Evolutionary conservation across 2,329 filamentous ascomycete genomes (phyloP), one percentile per base, ranked within the genome.

Genomic region (Curvularia sp.): DNA sequence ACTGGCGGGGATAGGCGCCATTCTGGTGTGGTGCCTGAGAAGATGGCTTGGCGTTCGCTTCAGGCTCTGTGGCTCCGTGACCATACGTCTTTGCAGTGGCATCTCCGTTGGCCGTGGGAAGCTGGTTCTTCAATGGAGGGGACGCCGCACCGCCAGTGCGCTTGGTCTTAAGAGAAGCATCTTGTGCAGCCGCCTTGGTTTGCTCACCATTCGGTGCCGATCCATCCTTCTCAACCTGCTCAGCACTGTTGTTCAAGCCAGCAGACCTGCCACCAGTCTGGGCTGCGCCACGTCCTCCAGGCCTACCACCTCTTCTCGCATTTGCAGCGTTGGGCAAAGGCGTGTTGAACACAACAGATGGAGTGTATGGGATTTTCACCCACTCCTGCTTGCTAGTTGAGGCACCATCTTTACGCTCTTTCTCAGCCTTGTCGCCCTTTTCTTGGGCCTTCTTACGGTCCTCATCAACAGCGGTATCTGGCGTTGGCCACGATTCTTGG

Each of bases 401-500:
- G 5, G 63, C 32, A 13, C 81, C 76, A 66, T 84, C 88, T 77
- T 81, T 86, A n/a, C 84, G 87, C 61, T 87, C 84, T 42, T 77
- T 80, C 64, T 90, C 89, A 47, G 88, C 86, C 61, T 91, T 89
- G 45, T 87, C 83, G 12, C 83, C 82, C 76, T 92, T 92, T 54
- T 88, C 84, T 52, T 86, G 82, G 1, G 82, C 79, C 76, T 92
- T 93, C 71, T 89, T 88, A 78, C 91, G 91, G 61, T 90, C 86
- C 67, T 95, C 92, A 49, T 89, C 87, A 51, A 89, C 86, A 1
- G 88, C 89, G 49, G 84, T 88, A 67, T 97, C 92, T 0, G 93
- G 93, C 2, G 94, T 98, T 15, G 95, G 95, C 95, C 95, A 99
- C 19, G 88, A 88, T 52, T 87, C 81, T 49, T 91, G 84, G 76